These are phyloP conservation scores for Penicillium flavigenum DNA, from an alignment of 495 filamentous ascomycete genomes.

Conservation along the genomic window DNA sequence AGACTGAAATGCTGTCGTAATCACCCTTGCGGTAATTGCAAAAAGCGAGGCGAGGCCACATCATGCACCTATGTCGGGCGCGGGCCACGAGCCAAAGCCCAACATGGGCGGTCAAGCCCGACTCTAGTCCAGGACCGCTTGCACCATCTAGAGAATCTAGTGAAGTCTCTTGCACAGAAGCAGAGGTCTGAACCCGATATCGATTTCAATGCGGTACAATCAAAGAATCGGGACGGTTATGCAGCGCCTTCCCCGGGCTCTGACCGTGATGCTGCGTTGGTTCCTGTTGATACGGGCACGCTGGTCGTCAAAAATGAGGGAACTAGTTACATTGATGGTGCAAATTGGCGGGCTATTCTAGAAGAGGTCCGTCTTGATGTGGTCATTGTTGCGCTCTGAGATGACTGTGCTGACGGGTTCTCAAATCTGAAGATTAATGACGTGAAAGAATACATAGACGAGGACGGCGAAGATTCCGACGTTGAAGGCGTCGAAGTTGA, in stretches of 20 bases:
- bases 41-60: slow-evolving; percentile 43
- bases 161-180: slow-evolving; percentile 47
- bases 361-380: slow-evolving; percentile 44
- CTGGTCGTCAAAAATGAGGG: slow-evolving; percentile 61
- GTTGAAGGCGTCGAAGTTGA: slow-evolving; percentile 27
- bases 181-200: slow-evolving; percentile 22
- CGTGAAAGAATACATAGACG: slow-evolving; percentile 32
- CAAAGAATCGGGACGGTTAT: slow-evolving; percentile 5
- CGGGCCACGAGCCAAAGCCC: slow-evolving; percentile 35
- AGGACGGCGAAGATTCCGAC: slow-evolving; percentile 27
- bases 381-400: background rate
- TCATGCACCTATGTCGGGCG: slow-evolving; percentile 46
- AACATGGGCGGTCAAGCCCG: slow-evolving; percentile 35
- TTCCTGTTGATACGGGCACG: slow-evolving; percentile 50
- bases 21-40: slow-evolving; percentile 51
- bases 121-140: slow-evolving; percentile 48
- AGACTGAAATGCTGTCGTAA: slow-evolving; percentile 55
- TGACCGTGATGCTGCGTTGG: slow-evolving; percentile 59
- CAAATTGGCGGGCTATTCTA: slow-evolving; percentile 52
- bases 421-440: slow-evolving; percentile 39
- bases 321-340: slow-evolving; percentile 49
- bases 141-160: slow-evolving; percentile 53
- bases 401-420: background rate
- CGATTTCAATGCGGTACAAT: slow-evolving; percentile 14
- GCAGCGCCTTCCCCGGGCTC: slow-evolving; percentile 54